Evolutionary conservation across 306 rosid genomes (phyloP), one percentile per base, ranked within the genome.

Genomic region (Acacia acuminata): DNA sequence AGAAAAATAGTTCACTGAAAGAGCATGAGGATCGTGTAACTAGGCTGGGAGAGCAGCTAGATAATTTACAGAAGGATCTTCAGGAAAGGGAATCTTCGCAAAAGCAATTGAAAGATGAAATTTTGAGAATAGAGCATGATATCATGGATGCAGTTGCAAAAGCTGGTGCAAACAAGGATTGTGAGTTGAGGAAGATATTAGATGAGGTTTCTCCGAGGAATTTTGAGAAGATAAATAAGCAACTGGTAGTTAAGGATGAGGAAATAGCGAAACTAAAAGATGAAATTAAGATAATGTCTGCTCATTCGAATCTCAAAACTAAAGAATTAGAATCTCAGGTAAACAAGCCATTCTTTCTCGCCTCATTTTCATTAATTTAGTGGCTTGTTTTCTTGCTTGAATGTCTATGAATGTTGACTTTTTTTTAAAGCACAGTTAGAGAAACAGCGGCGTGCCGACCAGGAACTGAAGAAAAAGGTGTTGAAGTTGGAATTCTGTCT

Each of bases 281-380:
- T 85, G 97, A 96, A 86, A 88, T 94, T 77, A 91, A 83, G 90
- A 87, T 89, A 7, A 91, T 92, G 93, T 90, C 97, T 68, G 86
- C 90, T 84, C 94, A 94, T 79, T 96, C 98, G 98, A 96, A 87
- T 86, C 92, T 86, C 53, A 96, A 91, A 86, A 96, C 99, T 27
- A 91, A 92, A 86, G 99, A 96, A 80, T 86, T 92, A 85, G 99
- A 96, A 84, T 89, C 97, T 78, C 98, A 96, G 93, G 99, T 96
- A 32, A 15, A 64, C 20, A 30, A 5, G 17, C 19, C 20, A 14
- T 64, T 30, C 70, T 13, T 64, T 64, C n/a, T 64, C 71, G 16
- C 6, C 73, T 64, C 61, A 8, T 83, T 36, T 84, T 79, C 72
- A 47, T 64, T 77, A 47, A 1, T 58, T 63, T 30, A 36, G 47